Percentiles rank a stretch among this genome's conserved stretches.
These are phyloP conservation scores for Heritiera fomes DNA, from an alignment of 345 rosid species.

Conservation along the genomic window DNA sequence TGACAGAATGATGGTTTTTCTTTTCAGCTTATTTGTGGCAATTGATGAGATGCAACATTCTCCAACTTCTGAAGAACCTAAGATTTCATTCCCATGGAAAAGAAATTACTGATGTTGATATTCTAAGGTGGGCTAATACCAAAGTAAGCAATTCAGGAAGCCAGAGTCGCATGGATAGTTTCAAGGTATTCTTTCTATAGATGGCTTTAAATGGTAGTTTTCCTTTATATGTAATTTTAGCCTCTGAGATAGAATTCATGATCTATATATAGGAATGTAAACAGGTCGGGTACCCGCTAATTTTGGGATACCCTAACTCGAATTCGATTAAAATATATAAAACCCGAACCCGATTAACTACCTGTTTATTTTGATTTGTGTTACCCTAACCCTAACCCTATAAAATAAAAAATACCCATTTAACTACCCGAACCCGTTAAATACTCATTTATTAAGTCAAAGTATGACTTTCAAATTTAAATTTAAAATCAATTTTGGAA, in stretches of 20 bases:
- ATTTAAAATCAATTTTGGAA: no score
- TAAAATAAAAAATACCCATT: no score
- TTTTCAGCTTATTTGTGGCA: conserved; percentile 90
- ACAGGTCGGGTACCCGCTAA: no score
- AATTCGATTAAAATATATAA: no score
- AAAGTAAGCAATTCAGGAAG: conserved; percentile 71
- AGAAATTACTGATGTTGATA: conserved; percentile 81
- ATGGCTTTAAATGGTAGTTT: not conserved
- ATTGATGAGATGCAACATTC: conserved; percentile 88
- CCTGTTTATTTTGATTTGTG: no score
- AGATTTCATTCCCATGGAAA: conserved; percentile 89
- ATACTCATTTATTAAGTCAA: no score
- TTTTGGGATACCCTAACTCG: no score
- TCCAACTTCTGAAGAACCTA: conserved; percentile 90
- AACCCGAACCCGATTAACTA: no score
- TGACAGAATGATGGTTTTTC: conserved; percentile 13
- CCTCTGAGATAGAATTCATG: not conserved
- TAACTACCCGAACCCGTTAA: no score
- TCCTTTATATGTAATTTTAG: not conserved
- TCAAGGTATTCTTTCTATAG: conserved; percentile 56
- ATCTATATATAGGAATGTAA: no score
- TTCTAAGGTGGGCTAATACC: conserved; percentile 88
- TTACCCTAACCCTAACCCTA: no score
- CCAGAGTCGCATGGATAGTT: conserved; percentile 72
- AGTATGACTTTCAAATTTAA: no score